These are phyloP conservation scores for Urochloa ruziziensis DNA, from an alignment of 176 grass and related monocot genomes.

Conservation along the genomic window DNA sequence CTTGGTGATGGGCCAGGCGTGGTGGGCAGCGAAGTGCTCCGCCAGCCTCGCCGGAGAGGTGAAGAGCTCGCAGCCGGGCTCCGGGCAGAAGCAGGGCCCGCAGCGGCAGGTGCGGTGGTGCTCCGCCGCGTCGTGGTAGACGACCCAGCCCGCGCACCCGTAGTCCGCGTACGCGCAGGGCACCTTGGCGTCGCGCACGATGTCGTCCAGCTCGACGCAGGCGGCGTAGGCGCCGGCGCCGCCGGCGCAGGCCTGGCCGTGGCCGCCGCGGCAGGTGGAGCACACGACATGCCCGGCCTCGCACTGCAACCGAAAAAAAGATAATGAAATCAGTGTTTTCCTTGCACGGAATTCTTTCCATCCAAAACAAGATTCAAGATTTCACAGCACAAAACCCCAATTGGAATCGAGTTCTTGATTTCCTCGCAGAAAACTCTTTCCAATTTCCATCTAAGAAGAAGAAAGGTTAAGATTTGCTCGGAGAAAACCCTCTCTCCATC, in stretches of 20 bases:
- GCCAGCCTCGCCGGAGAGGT: conserved; percentile 1
- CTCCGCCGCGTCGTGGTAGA: neutral
- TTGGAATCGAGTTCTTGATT: neutral
- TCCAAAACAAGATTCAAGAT: neutral
- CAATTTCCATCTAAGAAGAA: neutral
- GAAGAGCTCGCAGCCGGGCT: conserved; percentile 3
- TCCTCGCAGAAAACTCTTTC: neutral
- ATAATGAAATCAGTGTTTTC: neutral
- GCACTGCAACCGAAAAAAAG: neutral
- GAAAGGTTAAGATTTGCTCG: neutral
- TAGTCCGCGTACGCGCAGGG: conserved; percentile 13
- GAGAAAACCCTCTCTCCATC: neutral
- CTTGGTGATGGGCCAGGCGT: conserved; percentile 4
- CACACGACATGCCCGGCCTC: neutral
- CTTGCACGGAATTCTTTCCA: neutral
- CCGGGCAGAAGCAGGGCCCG: conserved; percentile 38
- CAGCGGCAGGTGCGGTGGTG: conserved; percentile 24
- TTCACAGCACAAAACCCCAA: neutral
- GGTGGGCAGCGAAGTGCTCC: neutral
- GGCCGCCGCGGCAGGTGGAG: neutral
- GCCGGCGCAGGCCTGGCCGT: neutral
- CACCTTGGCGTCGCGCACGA: conserved; percentile 22
- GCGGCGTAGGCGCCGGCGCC: neutral
- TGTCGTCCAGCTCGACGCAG: neutral
- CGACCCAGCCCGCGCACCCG: conserved; percentile 14